Evolutionary conservation across 306 rosid species (phyloP), one percentile per base, ranked within the genome.

Genomic region (Acacia melanoxylon): DNA sequence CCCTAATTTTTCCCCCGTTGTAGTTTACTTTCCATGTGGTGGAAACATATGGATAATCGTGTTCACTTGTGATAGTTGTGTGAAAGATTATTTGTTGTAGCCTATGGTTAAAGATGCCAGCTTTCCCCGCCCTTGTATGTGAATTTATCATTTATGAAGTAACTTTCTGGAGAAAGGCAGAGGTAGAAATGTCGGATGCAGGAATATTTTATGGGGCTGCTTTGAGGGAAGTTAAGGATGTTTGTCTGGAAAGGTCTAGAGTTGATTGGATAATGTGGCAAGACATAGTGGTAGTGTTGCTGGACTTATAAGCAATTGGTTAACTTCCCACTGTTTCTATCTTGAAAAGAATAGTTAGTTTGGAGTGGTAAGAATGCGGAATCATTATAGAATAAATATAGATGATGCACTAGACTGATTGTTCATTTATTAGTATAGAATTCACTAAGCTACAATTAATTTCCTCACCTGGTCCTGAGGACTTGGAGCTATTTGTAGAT

Each of bases 401-500:
- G 65, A 74, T 51, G 22, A 31, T 19, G 19, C 20, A 1, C 63
- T 56, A 56, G n/a, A 5, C 63, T 56, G 27, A 12, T 56, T 56
- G 63, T 20, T 10, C 63, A 6, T 56, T 8, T 20, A 9, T 56
- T n/a, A 20, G 20, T 63, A 20, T 58, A 17, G 72, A 42, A 44
- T 45, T n/a, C 44, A 56, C 35, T 12, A 33, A 20, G 41, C 17
- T 72, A 5, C 19, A 22, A 4, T 59, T 80, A 20, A 70, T 27
- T 10, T 68, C 44, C 13, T 69, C 76, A 15, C 37, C 16, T 52
- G 49, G 10, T 49, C 76, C 44, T 54, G 72, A 68, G 80, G 70
- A 65, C 33, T 65, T 19, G 35, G 82, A 48, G 85, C n/a, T 70
- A 70, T 41, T 71, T 46, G 45, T 33, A 15, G 58, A 63, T 66